A percentile compares a stretch with the other conserved stretches of the same genome.
Evolutionary conservation across 2,329 filamentous ascomycete species (phyloP).

Genomic region (Colletotrichum sidae): DNA sequence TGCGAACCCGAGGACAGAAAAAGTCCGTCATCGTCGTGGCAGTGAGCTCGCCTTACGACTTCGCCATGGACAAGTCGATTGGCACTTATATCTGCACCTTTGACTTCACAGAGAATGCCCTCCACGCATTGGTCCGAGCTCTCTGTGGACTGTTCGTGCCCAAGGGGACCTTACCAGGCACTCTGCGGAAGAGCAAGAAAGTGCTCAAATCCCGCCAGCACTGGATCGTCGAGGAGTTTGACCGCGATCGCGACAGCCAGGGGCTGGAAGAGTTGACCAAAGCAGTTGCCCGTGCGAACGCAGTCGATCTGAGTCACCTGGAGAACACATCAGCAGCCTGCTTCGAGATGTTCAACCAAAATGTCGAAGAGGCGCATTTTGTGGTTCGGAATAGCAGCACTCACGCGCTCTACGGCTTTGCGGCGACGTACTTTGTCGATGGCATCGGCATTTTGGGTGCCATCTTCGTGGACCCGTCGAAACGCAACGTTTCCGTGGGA

Average conservation of each 20-base stretch:
- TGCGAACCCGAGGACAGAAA: slow-evolving; percentile 80
- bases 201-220: slow-evolving; percentile 90
- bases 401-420: slow-evolving; percentile 90
- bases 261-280: slow-evolving; percentile 82
- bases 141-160: slow-evolving; percentile 81
- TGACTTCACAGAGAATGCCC: slow-evolving; percentile 93
- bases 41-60: slow-evolving; percentile 96
- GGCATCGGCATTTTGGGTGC: slow-evolving; percentile 81
- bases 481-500: slow-evolving; percentile 90
- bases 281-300: slow-evolving; percentile 74
- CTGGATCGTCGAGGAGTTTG: slow-evolving; percentile 93
- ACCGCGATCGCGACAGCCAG: slow-evolving; percentile 79
- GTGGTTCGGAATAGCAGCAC: slow-evolving; percentile 96
- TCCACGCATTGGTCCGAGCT: slow-evolving; percentile 85
- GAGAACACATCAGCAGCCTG: slow-evolving; percentile 76
- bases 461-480: slow-evolving; percentile 88
- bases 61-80: slow-evolving; percentile 90
- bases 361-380: slow-evolving; percentile 85
- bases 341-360: slow-evolving; percentile 78
- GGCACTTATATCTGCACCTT: slow-evolving; percentile 96
- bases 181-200: slow-evolving; percentile 88
- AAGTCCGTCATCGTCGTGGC: slow-evolving; percentile 92
- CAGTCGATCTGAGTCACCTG: slow-evolving; percentile 76
- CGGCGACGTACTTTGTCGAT: slow-evolving; percentile 85
- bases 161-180: slow-evolving; percentile 73